Conservation (phyloP, 2,329 filamentous ascomycete species). For the Byssoonygena ceratinophila region DNA sequence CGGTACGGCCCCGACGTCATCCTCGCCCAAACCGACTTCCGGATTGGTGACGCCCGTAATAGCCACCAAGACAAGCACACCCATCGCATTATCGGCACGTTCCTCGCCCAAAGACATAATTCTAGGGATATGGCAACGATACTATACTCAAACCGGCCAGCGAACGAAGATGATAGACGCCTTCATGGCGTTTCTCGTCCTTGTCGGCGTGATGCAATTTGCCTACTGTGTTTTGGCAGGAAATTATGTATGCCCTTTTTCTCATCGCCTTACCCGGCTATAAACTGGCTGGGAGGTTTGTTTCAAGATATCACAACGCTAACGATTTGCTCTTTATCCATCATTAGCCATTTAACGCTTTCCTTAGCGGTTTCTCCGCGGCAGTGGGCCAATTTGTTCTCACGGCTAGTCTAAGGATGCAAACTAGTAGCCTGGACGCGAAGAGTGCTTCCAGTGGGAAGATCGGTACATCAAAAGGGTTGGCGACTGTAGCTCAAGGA, state of each 20-base stretch:
- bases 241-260: constrained; percentile 66
- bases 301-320: background rate
- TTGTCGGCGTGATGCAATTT: constrained; percentile 84
- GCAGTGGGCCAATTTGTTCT: constrained; percentile 97
- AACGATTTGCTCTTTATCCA: background rate
- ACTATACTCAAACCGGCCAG: constrained; percentile 71
- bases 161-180: constrained; percentile 82
- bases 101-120: constrained; percentile 48
- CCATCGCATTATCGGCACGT: constrained; percentile 29
- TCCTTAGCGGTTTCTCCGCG: constrained; percentile 86
- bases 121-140: constrained; percentile 63
- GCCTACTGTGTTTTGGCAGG: constrained; percentile 82
- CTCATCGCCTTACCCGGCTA: background rate
- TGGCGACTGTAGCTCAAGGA: constrained; percentile 14
- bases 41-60: constrained; percentile 24
- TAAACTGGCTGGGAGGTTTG: background rate
- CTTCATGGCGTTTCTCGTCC: constrained; percentile 79
- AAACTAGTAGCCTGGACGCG: constrained; percentile 59
- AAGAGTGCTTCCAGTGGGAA: constrained; percentile 43
- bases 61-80: constrained; percentile 15
- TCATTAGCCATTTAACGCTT: constrained; percentile 88
- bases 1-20: constrained; percentile 20
- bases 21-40: constrained; percentile 17
- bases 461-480: constrained; percentile 19
- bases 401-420: constrained; percentile 80